phyloP scores from a whole-genome alignment of 2,329 filamentous ascomycete genomes.

The Penicillium sp. region DNA sequence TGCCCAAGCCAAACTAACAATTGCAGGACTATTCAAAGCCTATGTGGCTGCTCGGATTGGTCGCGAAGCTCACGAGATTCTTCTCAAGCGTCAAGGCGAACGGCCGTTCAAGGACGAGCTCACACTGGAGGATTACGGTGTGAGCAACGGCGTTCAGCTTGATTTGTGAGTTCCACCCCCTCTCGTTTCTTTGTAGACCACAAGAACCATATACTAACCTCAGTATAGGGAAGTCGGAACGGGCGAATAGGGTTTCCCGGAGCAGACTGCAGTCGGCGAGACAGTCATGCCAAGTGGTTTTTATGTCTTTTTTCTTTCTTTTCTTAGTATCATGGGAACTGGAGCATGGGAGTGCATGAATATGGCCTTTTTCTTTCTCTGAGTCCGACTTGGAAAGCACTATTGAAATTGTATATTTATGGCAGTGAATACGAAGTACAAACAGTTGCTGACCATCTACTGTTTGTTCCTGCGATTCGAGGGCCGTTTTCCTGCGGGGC shows the following conservation, averaged over 20 bases:
- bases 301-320: constrained; percentile 11
- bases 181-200: neutral
- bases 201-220: constrained; percentile 27
- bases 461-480: constrained; percentile 1
- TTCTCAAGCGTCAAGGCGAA: constrained; percentile 89
- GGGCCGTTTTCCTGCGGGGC: constrained; percentile 27
- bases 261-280: constrained; percentile 11
- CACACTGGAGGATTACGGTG: constrained; percentile 87
- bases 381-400: neutral
- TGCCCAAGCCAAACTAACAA: constrained; percentile 5
- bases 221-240: constrained; percentile 48
- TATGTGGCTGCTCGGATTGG: constrained; percentile 89
- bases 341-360: constrained; percentile 17
- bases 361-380: constrained; percentile 9
- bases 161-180: constrained; percentile 42
- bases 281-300: constrained; percentile 10
- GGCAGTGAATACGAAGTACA: constrained; percentile 5
- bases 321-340: constrained; percentile 12
- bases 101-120: constrained; percentile 90
- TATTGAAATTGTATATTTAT: constrained; percentile 5
- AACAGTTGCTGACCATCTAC: constrained; percentile 13
- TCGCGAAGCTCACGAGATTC: constrained; percentile 84
- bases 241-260: constrained; percentile 35
- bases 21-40: constrained; percentile 73
- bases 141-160: constrained; percentile 77